Evolutionary conservation across 1,284 basidiomycete genomes (phyloP), one percentile per base, ranked within the genome.

Genomic region (Tilletia indica): DNA sequence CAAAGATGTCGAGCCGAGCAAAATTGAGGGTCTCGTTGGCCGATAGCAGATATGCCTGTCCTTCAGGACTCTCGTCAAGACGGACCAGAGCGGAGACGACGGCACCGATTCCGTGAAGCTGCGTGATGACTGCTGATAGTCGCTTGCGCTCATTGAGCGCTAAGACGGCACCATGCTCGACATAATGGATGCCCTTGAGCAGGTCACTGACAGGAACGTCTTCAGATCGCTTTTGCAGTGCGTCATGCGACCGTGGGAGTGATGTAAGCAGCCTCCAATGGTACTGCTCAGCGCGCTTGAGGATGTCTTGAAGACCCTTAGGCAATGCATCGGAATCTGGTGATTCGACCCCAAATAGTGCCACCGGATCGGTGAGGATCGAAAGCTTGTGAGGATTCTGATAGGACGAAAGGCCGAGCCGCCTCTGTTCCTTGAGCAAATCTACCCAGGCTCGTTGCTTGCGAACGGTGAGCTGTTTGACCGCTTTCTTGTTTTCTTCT

Each of bases 371-470:
- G 36, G 34, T 64, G 31, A 64, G n/a, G 3, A 34, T 16, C 5
- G 61, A 25, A 16, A 64, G 31, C 61, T 64, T 64, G 12, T 64
- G 34, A 8, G 61, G 34, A 21, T 64, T 64, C 61, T 64, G 61
- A 34, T 39, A 47, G 8, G 81, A 79, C 67, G 80, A 73, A 71
- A 98, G 88, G 4, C 97, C 97, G 39, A 90, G 87, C 0, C 89
- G 88, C 80, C 93, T 93, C 49, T 98, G 87, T 80, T 95, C 93
- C 85, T 94, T 96, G 74, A 97, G 87, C 25, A 98, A 87, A 82
- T 98, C 94, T 38, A 91, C 90, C 89, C 91, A 95, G 0, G 94
- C 95, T 82, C 93, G 94, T 73, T 92, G 88, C 86, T 99, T 99
- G 42, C 93, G 89, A 8, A 85, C 83, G 19, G 91, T 89, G 67